Evolutionary conservation across 2,329 filamentous ascomycete species (phyloP), one percentile per base, ranked within the genome.

Genomic region (Fusarium sp.): DNA sequence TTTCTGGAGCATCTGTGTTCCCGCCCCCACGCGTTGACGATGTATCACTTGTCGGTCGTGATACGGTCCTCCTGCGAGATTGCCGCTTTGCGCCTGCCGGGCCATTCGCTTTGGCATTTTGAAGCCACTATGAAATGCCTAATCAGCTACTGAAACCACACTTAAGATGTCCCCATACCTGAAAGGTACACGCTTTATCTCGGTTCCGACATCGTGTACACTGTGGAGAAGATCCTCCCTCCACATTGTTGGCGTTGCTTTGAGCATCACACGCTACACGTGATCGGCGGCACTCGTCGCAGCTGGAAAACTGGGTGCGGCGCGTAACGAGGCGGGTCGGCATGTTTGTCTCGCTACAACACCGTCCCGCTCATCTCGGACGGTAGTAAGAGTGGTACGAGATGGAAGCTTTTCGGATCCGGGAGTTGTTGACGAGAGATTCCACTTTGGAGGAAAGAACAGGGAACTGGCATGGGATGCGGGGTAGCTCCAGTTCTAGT

Each of bases 181-280:
- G 74, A 54, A 79, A 79, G 16, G 76, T 79, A 50, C 77, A 79
- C 12, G 63, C 30, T 23, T 66, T 68, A 27, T 67, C 49, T 11
- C 75, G 71, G 48, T 75, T 75, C 45, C 66, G 53, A 50, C 77
- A 92, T 70, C 85, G 92, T 0, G 90, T 93, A 4, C 91, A 93
- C 69, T 88, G 89, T 72, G 89, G 86, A 16, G 86, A 91, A 43
- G 91, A 88, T 69, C 89, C 85, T 12, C 89, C 90, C 1, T 85
- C 88, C 10, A 90, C 88, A 20, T 53, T 56, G 16, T 54, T 20
- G 47, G 21, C 21, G 30, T 25, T 68, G 46, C 55, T 71, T 34
- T 66, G 59, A 2, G 75, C 75, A 49, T 79, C 76, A 51, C 77
- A 78, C 10, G 75, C 75, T 21, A 79, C 75, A 21, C 77, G 75